Evolutionary conservation across 495 filamentous ascomycete species (phyloP), one percentile per base, ranked within the genome.

Genomic region (Hypoxylon subgilvum): DNA sequence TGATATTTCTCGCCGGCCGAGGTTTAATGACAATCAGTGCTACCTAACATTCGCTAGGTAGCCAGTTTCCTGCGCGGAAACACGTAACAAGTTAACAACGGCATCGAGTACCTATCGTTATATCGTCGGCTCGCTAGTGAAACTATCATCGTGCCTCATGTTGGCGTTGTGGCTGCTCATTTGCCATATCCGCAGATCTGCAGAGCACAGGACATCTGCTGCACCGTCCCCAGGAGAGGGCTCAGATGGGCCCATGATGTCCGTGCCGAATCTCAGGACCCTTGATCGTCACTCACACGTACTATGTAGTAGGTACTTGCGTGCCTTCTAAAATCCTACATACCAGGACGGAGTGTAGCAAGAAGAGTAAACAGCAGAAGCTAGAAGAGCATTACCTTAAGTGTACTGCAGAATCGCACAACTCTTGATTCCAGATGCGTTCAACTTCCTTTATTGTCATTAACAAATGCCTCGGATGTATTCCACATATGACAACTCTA

Each of bases 211-310:
- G 35, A 17, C 50, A 52, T 43, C 19, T 49, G 49, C 53, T 53
- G 44, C 38, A 38, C 36, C 44, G 50, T 45, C 57, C 49, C 57
- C 30, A 44, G 12, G 21, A 49, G n/a, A 49, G 21, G 44, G 53
- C 53, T 41, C 19, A 28, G 45, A 47, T 45, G 28, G 13, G 13
- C 13, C 34, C 32, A 13, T 42, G 42, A 30, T 27, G 31, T 48
- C 34, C 34, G 28, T 45, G 48, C 35, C 30, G 34, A 10, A 38
- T 48, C 36, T 38, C 18, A 44, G 30, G 45, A 52, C 32, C 51
- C 52, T 47, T 57, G 58, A 54, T 61, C 40, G 55, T 40, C 30
- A 22, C 31, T n/a, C n/a, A n/a, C 42, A 17, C 25, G 19, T 41
- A 23, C 16, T 41, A 10, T 10, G 4, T 4, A 41, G 14, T 23